Base-by-base conservation (phyloP, 1,284 basidiomycete species). In the Boletellus deceptivus region DNA sequence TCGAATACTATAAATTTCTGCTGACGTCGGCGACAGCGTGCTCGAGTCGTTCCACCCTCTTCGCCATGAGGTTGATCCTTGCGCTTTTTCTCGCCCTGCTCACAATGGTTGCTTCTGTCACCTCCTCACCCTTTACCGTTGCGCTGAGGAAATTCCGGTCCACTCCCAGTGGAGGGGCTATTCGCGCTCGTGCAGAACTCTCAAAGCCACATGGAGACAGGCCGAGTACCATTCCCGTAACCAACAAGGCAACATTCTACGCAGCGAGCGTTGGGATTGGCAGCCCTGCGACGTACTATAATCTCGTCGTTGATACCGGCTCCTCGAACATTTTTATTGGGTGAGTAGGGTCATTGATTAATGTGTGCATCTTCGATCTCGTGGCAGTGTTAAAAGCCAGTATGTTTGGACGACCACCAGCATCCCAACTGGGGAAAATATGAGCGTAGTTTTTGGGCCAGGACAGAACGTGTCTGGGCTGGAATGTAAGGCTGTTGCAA, bases 301-400 rank as follows among this genome's bases (percentile, higher is more conserved):
- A 55, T 27, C 50, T 69, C 4, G 20, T 59, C 13, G 38, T 68
- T 1, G 70, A 70, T 37, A 68, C 70, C 2, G 67, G 67, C 2
- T 70, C 66, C 14, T 63, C 66, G 41, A 70, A 69, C 46, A 69
- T 59, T 0, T 70, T 62, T 42, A 59, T 64, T 31, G 70, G 64
- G 67, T 65, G 31, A 46, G 64, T 52, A 2, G 18, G n/a, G 1
- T 35, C n/a, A 35, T 35, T n/a, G 34, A 35, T 35, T 2, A 8
- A 17, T 3, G 1, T n/a, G 34, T n/a, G 34, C 34, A 17, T 3
- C 34, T 35, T 17, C n/a, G 34, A 35, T 17, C 7, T 35, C 34
- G 31, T 46, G 43, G 18, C 33, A 67, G 66, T 7, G 50, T 49
- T 34, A 55, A 54, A 8, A 51, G 0, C 7, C 34, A 46, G 14